A percentile compares a stretch with the other conserved stretches of the same genome.
These are phyloP conservation scores for Neoboletus brunneissimus DNA, from an alignment of 768 basidiomycete genomes.

Conservation along the genomic window DNA sequence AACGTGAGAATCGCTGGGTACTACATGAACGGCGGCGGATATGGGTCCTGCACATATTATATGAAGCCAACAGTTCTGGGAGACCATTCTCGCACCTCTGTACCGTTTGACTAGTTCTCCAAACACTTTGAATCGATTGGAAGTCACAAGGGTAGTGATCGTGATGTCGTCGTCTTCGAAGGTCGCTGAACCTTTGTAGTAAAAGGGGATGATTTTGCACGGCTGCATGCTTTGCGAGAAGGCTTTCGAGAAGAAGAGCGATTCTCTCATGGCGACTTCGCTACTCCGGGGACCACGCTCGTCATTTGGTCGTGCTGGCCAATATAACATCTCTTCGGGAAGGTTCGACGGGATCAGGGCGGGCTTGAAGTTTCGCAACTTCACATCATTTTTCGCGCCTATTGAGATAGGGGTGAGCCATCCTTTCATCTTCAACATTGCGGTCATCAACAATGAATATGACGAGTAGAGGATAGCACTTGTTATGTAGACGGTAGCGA, in stretches of 20 bases:
- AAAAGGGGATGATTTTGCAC: conserved; percentile 76
- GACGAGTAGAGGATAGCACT: conserved; percentile 34
- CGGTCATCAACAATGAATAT: conserved; percentile 18
- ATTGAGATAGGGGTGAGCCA: conserved; percentile 2
- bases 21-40: conserved; percentile 79
- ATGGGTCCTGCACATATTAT: conserved; percentile 60
- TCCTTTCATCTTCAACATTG: conserved; percentile 5
- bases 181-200: conserved; percentile 60
- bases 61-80: not conserved
- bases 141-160: conserved; percentile 81
- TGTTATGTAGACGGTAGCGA: conserved; percentile 23
- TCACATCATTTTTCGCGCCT: not conserved
- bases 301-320: conserved; percentile 12
- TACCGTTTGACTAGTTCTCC: conserved; percentile 72
- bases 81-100: conserved; percentile 47
- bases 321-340: conserved; percentile 21
- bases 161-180: conserved; percentile 71
- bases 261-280: conserved; percentile 40
- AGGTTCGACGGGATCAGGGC: not conserved
- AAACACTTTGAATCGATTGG: conserved; percentile 72
- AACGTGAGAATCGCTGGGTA: conserved; percentile 37
- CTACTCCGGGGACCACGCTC: not conserved
- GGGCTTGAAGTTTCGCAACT: not conserved
- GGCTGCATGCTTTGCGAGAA: conserved; percentile 71
- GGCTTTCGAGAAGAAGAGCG: conserved; percentile 62